phyloP scores from a whole-genome alignment of 208 protist species.

The Blechomonas ayalai region DNA sequence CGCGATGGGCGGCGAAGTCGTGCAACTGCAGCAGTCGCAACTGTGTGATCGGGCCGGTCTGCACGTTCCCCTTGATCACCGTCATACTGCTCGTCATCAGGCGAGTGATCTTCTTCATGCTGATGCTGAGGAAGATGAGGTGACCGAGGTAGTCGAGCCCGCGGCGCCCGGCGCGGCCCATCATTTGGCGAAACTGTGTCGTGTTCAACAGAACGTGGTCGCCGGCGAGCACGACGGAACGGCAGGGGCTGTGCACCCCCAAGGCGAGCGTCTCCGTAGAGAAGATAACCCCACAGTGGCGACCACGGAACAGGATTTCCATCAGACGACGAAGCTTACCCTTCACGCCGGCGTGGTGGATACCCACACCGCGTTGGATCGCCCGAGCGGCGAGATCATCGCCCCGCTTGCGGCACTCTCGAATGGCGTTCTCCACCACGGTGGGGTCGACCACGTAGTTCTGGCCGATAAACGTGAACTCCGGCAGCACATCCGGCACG shows the following conservation, averaged over 20 bases:
- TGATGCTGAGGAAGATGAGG: constrained; percentile 91
- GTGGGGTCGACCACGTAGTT: constrained; percentile 38
- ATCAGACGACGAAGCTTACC: constrained; percentile 83
- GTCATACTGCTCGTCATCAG: constrained; percentile 90
- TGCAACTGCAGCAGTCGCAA: constrained; percentile 81
- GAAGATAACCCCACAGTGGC: constrained; percentile 88
- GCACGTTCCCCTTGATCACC: constrained; percentile 88
- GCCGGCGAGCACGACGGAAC: constrained; percentile 90
- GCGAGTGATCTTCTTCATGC: constrained; percentile 79
- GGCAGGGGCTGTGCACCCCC: constrained; percentile 94
- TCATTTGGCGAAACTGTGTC: constrained; percentile 94
- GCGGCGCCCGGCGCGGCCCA: constrained; percentile 93
- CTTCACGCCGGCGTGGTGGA: constrained; percentile 90
- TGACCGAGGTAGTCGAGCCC: constrained; percentile 93
- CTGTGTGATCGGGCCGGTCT: constrained; percentile 78
- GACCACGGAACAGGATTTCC: constrained; percentile 90
- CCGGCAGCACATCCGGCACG: constrained; percentile 76
- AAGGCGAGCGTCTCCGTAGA: constrained; percentile 93
- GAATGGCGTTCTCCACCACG: constrained; percentile 32
- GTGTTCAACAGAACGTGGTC: constrained; percentile 90
- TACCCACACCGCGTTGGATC: constrained; percentile 83
- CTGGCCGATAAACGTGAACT: constrained; percentile 81
- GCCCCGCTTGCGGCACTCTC: constrained; percentile 61
- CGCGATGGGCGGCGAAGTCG: constrained; percentile 56
- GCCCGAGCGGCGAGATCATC: constrained; percentile 62